A percentile compares a stretch with the other conserved stretches of the same genome.
These are phyloP conservation scores for Globisporangium megalacanthum DNA, from an alignment of 352 stramenopile genomes.

Conservation along the genomic window DNA sequence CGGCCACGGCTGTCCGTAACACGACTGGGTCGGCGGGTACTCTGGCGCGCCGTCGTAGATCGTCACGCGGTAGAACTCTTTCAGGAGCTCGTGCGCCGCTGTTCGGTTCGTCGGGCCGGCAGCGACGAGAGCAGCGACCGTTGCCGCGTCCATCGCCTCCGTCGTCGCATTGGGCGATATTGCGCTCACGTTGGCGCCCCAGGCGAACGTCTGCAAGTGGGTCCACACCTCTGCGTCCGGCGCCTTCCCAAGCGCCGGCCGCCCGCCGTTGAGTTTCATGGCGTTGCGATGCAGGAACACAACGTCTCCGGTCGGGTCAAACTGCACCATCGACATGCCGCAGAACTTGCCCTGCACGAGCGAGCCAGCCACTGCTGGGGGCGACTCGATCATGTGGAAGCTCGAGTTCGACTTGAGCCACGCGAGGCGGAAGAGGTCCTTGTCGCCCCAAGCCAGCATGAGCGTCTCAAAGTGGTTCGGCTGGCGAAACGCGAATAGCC, in stretches of 20 bases:
- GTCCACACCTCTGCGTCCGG: conserved; percentile 12
- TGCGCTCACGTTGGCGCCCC: conserved; percentile 1
- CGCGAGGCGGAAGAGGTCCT: conserved; percentile 52
- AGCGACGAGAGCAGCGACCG: neutral
- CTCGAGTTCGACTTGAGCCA: conserved; percentile 40
- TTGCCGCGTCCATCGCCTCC: neutral
- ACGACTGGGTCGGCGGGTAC: conserved; percentile 13
- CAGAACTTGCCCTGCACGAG: conserved; percentile 37
- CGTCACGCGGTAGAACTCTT: conserved; percentile 10
- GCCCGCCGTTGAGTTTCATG: conserved; percentile 25
- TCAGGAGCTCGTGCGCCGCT: conserved; percentile 6
- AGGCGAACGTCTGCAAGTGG: conserved; percentile 16
- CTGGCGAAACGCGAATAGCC: conserved; percentile 35
- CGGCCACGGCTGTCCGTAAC: conserved; percentile 10
- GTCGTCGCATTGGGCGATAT: neutral
- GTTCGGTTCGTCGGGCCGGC: neutral
- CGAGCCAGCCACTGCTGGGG: conserved; percentile 29
- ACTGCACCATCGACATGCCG: conserved; percentile 47
- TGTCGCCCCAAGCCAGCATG: conserved; percentile 44
- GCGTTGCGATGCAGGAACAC: conserved; percentile 57
- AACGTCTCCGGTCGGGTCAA: conserved; percentile 20
- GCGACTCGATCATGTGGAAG: conserved; percentile 48
- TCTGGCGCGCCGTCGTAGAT: conserved; percentile 18
- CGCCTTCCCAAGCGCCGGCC: conserved; percentile 2
- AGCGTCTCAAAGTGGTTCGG: conserved; percentile 30